Evolutionary conservation across 495 filamentous ascomycete genomes (phyloP).

Genomic region (Penicillium ucsense): DNA sequence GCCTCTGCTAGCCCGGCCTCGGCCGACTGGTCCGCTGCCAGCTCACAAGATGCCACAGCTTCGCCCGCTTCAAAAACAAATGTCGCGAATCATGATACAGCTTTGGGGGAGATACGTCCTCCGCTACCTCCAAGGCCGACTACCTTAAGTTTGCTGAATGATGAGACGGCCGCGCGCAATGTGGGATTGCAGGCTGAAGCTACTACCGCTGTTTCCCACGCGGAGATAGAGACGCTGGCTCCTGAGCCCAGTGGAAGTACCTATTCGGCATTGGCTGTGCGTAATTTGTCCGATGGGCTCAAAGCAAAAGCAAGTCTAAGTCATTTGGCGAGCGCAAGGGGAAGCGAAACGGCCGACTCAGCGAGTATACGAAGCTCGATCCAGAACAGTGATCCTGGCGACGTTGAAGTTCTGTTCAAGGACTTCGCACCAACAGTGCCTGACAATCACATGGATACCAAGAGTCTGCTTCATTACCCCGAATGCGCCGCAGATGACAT

Average conservation of each 20-base stretch:
- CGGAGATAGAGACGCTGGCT: conserved; percentile 66
- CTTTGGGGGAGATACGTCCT: conserved; percentile 39
- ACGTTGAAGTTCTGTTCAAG: conserved; percentile 76
- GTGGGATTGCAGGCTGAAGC: conserved; percentile 57
- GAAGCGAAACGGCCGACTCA: conserved; percentile 64
- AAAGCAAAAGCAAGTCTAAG: conserved; percentile 35
- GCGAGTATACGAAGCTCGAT: conserved; percentile 77
- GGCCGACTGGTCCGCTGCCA: not conserved
- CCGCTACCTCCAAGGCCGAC: conserved; percentile 62
- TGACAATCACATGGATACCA: conserved; percentile 13
- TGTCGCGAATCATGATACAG: conserved; percentile 11
- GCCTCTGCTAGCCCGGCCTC: conserved; percentile 5
- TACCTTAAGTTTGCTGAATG: conserved; percentile 33
- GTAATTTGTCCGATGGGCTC: conserved; percentile 25
- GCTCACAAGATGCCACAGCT: not conserved
- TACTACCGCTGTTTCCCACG: conserved; percentile 72
- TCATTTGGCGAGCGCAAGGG: conserved; percentile 36
- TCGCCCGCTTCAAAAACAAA: too few relatives aligned
- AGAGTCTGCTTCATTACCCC: conserved; percentile 34
- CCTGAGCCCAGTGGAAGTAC: conserved; percentile 57
- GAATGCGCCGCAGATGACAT: conserved; percentile 45
- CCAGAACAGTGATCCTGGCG: conserved; percentile 61
- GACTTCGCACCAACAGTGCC: conserved; percentile 41
- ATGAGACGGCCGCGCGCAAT: conserved; percentile 23
- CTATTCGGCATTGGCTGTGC: conserved; percentile 39